A percentile compares a stretch with the other conserved stretches of the same genome.
Conservation (phyloP, 768 basidiomycete species). For the Hypholoma fasciculare region DNA sequence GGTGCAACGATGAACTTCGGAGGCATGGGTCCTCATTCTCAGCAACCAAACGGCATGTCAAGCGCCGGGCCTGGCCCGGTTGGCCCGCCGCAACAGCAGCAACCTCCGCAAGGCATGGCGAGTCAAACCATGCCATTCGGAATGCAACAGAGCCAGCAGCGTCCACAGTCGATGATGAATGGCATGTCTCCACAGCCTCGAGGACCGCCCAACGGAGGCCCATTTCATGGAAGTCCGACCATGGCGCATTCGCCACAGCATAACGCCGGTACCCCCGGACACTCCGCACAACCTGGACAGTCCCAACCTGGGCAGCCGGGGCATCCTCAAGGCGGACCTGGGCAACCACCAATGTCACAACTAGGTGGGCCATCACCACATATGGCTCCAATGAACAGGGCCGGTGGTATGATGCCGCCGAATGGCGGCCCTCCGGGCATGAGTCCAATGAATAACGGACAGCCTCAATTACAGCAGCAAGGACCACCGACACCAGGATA, state of each 20-base stretch:
- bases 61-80: constrained; percentile 29
- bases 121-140: constrained; percentile 18
- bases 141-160: constrained; percentile 12
- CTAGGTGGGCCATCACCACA: constrained; percentile 48
- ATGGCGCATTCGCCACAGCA: constrained; percentile 64
- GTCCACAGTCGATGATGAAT: constrained; percentile 15
- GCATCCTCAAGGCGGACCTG: constrained; percentile 43
- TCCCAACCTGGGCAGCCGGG: constrained; percentile 22
- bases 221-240: constrained; percentile 61
- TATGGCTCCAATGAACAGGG: constrained; percentile 38
- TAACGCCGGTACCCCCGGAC: constrained; percentile 20
- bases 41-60: constrained; percentile 45
- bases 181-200: constrained; percentile 9
- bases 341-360: constrained; percentile 28
- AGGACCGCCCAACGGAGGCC: constrained; percentile 27
- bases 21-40: constrained; percentile 27
- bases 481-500: constrained; percentile 34
- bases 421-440: constrained; percentile 20
- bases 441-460: constrained; percentile 37
- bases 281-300: constrained; percentile 10
- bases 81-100: constrained; percentile 20
- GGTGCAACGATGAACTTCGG: constrained; percentile 21
- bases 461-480: constrained; percentile 24
- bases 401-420: constrained; percentile 18
- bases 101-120: constrained; percentile 13